Evolutionary conservation across 805 yeast species (phyloP).

Genomic region (Metschnikowia baotianmanensis): DNA sequence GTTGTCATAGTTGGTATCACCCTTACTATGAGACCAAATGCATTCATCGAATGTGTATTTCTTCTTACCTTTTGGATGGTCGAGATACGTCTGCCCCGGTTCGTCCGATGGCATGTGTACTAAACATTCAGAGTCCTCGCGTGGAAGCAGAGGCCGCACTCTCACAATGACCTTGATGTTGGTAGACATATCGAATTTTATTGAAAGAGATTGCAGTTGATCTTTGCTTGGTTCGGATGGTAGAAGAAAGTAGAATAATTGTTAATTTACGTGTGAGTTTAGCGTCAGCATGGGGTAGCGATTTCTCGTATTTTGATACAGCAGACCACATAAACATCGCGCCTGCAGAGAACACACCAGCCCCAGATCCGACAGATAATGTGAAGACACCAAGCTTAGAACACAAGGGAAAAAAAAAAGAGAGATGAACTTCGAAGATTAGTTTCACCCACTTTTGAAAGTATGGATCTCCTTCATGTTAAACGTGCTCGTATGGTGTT

Average conservation of each 20-base stretch:
- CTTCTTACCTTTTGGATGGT: constrained; percentile 29
- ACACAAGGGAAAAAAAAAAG: no score
- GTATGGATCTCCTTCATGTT: no score
- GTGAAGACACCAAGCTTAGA: no score
- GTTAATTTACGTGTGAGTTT: no score
- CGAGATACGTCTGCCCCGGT: constrained; percentile 19
- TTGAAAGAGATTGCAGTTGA: background rate
- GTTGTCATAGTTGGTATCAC: constrained; percentile 36
- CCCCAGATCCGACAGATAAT: no score
- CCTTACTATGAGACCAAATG: constrained; percentile 45
- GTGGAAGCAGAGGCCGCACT: constrained; percentile 45
- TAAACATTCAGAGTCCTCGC: constrained; percentile 29
- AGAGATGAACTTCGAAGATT: no score
- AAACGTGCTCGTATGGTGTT: no score
- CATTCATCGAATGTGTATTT: constrained; percentile 51
- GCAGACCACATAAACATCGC: constrained; percentile 7
- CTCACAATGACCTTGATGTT: constrained; percentile 49
- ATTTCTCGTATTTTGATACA: background rate
- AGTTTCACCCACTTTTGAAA: no score
- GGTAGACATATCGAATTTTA: constrained; percentile 9
- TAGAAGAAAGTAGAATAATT: background rate
- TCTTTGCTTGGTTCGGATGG: no score
- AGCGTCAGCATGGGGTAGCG: no score
- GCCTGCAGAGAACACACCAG: background rate
- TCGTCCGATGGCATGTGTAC: constrained; percentile 31